Base-by-base conservation (phyloP, 192 early-diverging fungal species). In the Gonapodya prolifera region DNA sequence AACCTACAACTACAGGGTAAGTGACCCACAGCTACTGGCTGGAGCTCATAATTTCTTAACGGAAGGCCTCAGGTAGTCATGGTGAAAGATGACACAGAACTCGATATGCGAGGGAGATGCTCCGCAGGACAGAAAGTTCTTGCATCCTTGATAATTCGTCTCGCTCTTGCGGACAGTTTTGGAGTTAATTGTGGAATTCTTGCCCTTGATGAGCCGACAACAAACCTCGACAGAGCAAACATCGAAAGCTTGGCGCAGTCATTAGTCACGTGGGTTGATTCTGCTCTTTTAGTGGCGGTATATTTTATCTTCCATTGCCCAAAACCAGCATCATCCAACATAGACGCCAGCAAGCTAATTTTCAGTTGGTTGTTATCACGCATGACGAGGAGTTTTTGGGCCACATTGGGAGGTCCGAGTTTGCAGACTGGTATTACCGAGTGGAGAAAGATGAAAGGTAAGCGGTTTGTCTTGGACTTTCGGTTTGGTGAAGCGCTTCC, bases 341-440 rank as follows among this genome's bases (percentile, higher is more conserved):
- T 18, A 90, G 95, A 13, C 83, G 90, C 35, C 82, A 83, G 30
- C 95, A 98, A 82, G 80, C 84, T 77, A 98, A 98, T 83, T 99
- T 99, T 80, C 98, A 99, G 84, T 84, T 99, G 33, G 91, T 99
- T 69, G 86, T 99, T 34, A 98, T 99, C 79, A 98, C 98, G 17
- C 98, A 99, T 79, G 96, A 99, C 83, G 96, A 98, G 80, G 90
- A 92, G 32, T 99, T 99, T 84, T 88, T 98, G 81, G 90, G 91
- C 69, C 82, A 89, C 78, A 77, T 99, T 30, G 94, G 93, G 32
- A 82, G 87, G 76, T 84, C 88, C 13, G 93, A 95, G 75, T 91
- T 91, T 75, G 90, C 91, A 0, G 95, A 97, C 75, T 89, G 91
- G 61, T 99, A 96, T 83, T 98, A 88, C 81, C 84, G 94, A 13